A percentile compares a stretch with the other conserved stretches of the same genome.
These are phyloP conservation scores for Alloteropsis angusta DNA, from an alignment of 202 grass and related monocot genomes.

Conservation along the genomic window DNA sequence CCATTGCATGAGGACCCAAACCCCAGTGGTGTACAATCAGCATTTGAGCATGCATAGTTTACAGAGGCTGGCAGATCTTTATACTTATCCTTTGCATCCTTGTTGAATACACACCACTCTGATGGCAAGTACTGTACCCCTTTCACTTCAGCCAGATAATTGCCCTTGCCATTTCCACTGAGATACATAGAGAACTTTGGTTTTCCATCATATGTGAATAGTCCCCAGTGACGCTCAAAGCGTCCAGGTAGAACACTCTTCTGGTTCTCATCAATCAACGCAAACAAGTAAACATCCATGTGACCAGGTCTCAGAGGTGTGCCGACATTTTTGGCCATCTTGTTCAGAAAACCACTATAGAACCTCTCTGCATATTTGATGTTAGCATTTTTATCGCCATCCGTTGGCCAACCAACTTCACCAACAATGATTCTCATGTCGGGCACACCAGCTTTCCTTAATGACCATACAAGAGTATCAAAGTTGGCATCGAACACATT, in stretches of 20 bases:
- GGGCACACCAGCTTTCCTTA: slow-evolving; percentile 64
- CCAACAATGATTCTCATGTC: slow-evolving; percentile 74
- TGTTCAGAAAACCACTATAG: slow-evolving; percentile 76
- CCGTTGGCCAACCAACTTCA: slow-evolving; percentile 83
- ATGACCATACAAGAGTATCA: slow-evolving; percentile 64
- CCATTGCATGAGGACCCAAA: slow-evolving; percentile 67
- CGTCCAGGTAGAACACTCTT: slow-evolving; percentile 77
- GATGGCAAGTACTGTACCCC: slow-evolving; percentile 57
- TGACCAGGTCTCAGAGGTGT: slow-evolving; percentile 63
- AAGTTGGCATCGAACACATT: slow-evolving; percentile 83
- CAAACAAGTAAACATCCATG: slow-evolving; percentile 74
- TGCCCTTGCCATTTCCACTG: slow-evolving; percentile 38
- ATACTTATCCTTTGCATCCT: slow-evolving; percentile 51
- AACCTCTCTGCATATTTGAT: slow-evolving; percentile 52
- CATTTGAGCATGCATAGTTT: slow-evolving; percentile 66
- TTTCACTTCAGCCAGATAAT: slow-evolving; percentile 38
- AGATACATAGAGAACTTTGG: slow-evolving; percentile 82
- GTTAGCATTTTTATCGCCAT: slow-evolving; percentile 60
- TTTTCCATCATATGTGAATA: slow-evolving; percentile 74
- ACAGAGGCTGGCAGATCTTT: slow-evolving; percentile 43
- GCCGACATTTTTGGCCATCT: slow-evolving; percentile 50
- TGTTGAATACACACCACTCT: slow-evolving; percentile 74
- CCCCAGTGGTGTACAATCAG: slow-evolving; percentile 70
- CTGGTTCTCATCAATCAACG: slow-evolving; percentile 71
- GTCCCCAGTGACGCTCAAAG: slow-evolving; percentile 84